Evolutionary conservation across 1,284 basidiomycete genomes (phyloP), one percentile per base, ranked within the genome.

Genomic region (Ceratobasidium sp.): DNA sequence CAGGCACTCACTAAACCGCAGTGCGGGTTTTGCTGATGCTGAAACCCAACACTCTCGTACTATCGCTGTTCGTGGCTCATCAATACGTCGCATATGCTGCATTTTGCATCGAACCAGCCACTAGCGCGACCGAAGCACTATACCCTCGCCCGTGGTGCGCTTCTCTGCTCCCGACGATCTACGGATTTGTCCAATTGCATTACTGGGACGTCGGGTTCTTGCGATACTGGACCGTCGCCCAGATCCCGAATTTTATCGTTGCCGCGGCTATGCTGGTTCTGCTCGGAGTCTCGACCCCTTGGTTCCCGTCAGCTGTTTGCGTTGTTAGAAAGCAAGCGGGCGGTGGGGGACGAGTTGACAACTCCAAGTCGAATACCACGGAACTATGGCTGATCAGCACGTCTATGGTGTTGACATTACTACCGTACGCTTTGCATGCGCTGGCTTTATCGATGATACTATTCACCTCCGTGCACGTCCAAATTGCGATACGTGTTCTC

Each of bases 171-270:
- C 94, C 95, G 0, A 85, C 88, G 16, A 88, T 94, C 54, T 98
- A 98, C 80, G 82, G 86, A n/a, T 89, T 92, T 77, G 92, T 94
- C 0, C 97, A 98, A 80, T 81, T 82, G 0, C 83, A 87, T 57
- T 98, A 98, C 81, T 98, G 97, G 96, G 86, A 94, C 80, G 85
- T 88, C 74, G 96, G 96, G 5, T 87, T 95, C 75, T 82, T 98
- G 73, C 87, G 85, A 0, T 99, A 99, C 82, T 99, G 95, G 95
- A 89, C 90, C 0, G 72, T 84, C 4, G 82, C 87, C 30, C 96
- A 98, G 80, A 76, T 95, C 1, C 97, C 97, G 35, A 98, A 98
- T 81, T 93, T 98, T 80, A 73, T 92, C 64, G 84, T 98, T 49
- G 90, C 93, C 1, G 79, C 87, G 0, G 97, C 97, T 0, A 87